A percentile compares a stretch with the other conserved stretches of the same genome.
phyloP scores from a whole-genome alignment of 305 asterid genomes.

The Petunia hybrid region DNA sequence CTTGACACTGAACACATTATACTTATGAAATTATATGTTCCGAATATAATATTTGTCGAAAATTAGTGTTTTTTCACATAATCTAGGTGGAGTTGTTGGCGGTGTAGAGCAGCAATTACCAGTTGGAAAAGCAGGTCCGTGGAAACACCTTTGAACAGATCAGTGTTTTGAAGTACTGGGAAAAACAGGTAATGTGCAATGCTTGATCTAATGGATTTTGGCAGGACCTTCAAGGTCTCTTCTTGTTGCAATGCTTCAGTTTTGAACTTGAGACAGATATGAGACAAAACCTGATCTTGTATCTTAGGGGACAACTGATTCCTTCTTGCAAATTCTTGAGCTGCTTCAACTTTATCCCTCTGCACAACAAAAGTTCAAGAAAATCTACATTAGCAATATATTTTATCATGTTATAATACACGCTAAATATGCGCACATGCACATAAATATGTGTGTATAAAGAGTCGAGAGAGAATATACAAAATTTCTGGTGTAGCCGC shows the following conservation, averaged over 20 bases:
- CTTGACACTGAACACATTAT: neutral
- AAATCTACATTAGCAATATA: neutral
- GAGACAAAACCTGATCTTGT: conserved; percentile 76
- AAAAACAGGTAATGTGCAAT: conserved; percentile 73
- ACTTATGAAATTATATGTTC: neutral
- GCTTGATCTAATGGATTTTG: conserved; percentile 79
- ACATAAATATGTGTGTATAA: neutral
- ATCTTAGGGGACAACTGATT: conserved; percentile 71
- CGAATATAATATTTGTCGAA: neutral
- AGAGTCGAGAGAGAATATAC: conserved; percentile 42
- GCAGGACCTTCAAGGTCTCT: conserved; percentile 67
- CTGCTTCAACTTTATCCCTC: conserved; percentile 78
- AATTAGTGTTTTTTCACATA: neutral
- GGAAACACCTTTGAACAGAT: conserved; percentile 79
- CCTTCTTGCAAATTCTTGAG: conserved; percentile 69
- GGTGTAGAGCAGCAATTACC: conserved; percentile 51
- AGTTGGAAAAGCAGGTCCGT: conserved; percentile 73
- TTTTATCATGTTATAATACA: neutral
- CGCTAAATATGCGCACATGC: neutral
- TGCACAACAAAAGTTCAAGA: conserved; percentile 37
- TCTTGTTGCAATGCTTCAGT: conserved; percentile 83
- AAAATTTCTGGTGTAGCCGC: conserved; percentile 79
- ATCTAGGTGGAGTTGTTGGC: neutral
- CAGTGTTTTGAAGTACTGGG: conserved; percentile 64
- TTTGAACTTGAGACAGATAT: conserved; percentile 81